Conservation (phyloP, 2,329 filamentous ascomycete genomes). For the Beauveria asiatica region DNA sequence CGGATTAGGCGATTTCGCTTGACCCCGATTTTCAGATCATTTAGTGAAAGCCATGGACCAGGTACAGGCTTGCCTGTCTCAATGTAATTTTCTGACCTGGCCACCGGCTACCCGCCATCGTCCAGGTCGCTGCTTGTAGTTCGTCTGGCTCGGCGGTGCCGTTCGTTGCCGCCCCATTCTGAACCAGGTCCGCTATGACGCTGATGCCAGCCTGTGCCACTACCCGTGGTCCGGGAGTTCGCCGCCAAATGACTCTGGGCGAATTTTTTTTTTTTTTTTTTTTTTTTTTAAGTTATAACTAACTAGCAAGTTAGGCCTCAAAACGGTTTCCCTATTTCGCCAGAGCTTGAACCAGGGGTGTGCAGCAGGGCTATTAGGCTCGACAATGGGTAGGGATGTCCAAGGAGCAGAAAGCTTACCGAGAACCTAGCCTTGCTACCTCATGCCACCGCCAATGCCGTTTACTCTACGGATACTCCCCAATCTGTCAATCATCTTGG, state of each 20-base stretch:
- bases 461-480: background rate
- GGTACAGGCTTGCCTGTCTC: background rate
- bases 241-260: background rate
- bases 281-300: too few species aligned
- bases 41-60: background rate
- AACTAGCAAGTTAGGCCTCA: constrained; percentile 6
- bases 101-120: background rate
- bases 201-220: background rate
- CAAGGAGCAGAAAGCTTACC: background rate
- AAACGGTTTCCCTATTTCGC: constrained; percentile 4
- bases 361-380: background rate
- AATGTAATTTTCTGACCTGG: background rate
- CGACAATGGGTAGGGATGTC: background rate
- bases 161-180: constrained; percentile 6
- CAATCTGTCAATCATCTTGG: background rate
- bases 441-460: background rate
- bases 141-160: constrained; percentile 10
- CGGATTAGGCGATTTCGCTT: background rate
- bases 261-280: constrained; percentile 3
- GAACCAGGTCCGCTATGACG: constrained; percentile 3
- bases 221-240: background rate
- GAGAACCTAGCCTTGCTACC: background rate
- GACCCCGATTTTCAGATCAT: background rate
- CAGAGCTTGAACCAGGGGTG: background rate
- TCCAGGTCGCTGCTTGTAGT: background rate